Evolutionary conservation across 441 rosid species (phyloP).

Genomic region (Erodium moschatum): DNA sequence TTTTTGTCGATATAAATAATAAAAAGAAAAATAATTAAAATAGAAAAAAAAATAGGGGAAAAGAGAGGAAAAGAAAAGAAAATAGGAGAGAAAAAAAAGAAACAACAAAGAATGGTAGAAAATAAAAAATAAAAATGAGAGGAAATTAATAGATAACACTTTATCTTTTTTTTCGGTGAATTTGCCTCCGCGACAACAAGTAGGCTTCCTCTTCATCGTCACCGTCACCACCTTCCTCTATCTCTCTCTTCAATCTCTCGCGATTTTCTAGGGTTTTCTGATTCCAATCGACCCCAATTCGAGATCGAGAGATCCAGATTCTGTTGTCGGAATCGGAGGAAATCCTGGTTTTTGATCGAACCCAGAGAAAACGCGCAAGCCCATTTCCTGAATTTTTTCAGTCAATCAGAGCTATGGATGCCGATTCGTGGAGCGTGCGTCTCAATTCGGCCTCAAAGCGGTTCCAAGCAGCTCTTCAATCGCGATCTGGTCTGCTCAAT

Average conservation of each 20-base stretch:
- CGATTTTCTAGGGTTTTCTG: slow-evolving; percentile 7
- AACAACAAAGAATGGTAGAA: neutral
- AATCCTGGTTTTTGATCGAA: neutral
- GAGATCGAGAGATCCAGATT: slow-evolving; percentile 4
- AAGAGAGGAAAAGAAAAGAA: too few species aligned
- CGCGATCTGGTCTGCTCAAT: slow-evolving; percentile 51
- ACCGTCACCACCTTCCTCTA: neutral
- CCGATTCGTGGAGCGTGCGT: slow-evolving; percentile 80
- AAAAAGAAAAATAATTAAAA: too few species aligned
- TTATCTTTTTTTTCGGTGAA: neutral
- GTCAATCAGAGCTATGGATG: slow-evolving; percentile 49
- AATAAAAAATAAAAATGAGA: neutral
- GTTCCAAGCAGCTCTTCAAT: slow-evolving; percentile 57
- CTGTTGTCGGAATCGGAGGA: neutral
- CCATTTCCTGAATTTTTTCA: neutral
- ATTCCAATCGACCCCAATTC: neutral
- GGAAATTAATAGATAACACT: neutral
- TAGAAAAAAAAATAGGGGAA: too few species aligned
- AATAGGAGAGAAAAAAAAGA: neutral
- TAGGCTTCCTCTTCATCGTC: slow-evolving; percentile 1
- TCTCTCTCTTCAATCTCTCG: slow-evolving; percentile 3
- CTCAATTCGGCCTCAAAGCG: slow-evolving; percentile 68
- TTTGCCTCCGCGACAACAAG: slow-evolving; percentile 2
- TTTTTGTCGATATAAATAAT: too few species aligned
- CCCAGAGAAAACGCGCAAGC: neutral